Base-by-base conservation (phyloP, 2,329 filamentous ascomycete genomes). In the Xylariaceae sp. region DNA sequence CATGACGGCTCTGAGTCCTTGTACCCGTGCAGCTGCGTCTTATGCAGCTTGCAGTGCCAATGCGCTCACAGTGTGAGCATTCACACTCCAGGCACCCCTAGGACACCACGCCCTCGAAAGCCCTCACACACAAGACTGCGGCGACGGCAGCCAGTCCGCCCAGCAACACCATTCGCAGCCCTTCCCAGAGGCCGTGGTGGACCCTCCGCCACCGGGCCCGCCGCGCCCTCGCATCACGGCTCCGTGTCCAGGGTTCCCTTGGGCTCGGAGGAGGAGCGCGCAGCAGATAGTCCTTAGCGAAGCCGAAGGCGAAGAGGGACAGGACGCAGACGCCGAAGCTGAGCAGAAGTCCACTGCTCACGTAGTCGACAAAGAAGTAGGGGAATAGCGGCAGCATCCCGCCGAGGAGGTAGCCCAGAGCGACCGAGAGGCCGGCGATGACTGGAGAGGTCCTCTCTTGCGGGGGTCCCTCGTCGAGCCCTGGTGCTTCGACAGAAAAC, bases 301-400 rank as follows among this genome's bases (percentile, higher is more conserved):
- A 80, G n/a, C 79, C 79, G 51, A 83, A 83, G 3, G 60, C 54
- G 35, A 82, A 70, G 27, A 83, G 55, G 2, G 76, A 71, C 6
- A 77, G 49, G 10, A 74, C 66, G 49, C 80, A 83, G 33, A 82
- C 67, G 4, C 53, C 65, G 17, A 80, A 65, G 16, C 75, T 80
- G 38, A 75, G 70, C 22, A 70, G 65, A 32, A 88, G 59, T 0
- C 68, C 70, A n/a, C 62, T 48, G 16, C 55, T 52, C 6, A 72
- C 61, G 15, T 55, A 52, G 11, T 45, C 38, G 52, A 72, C 62
- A 43, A 80, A 64, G 43, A 85, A 78, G 58, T 86, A 86, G 1
- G 81, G 81, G 26, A 82, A 57, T 47, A 85, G 67, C 11, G 81
- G 80, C n/a, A 85, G 70, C 34, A 84, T 63, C 0, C 81, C 81